A percentile compares a stretch with the other conserved stretches of the same genome.
These are phyloP conservation scores for Erythrobasidium hasegawianum DNA, from an alignment of 1,284 basidiomycete species.

Conservation along the genomic window DNA sequence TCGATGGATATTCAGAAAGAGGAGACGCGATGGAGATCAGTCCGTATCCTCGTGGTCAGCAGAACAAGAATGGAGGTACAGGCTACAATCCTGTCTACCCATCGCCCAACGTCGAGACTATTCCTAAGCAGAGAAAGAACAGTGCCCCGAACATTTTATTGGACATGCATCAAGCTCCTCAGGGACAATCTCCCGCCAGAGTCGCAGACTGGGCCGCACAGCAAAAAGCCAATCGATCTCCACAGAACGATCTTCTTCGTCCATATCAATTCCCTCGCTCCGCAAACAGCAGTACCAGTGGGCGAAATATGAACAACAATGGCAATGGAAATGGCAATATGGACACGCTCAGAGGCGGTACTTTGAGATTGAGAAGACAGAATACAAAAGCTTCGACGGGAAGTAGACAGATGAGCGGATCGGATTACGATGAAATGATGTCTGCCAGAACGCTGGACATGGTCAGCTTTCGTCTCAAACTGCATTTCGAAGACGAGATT, in stretches of 20 bases:
- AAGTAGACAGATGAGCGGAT: not conserved
- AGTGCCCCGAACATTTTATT: not conserved
- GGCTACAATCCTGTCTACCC: too few relatives aligned
- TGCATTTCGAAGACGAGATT: slow-evolving; percentile 72
- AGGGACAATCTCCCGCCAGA: slow-evolving; percentile 34
- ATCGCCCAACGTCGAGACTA: not conserved
- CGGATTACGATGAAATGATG: not conserved
- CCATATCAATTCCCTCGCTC: too few relatives aligned
- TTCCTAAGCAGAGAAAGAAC: not conserved
- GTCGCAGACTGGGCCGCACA: slow-evolving; percentile 36
- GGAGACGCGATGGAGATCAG: not conserved
- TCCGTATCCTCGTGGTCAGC: slow-evolving; percentile 9
- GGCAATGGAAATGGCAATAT: too few relatives aligned
- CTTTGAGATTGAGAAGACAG: too few relatives aligned
- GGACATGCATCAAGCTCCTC: slow-evolving; percentile 3
- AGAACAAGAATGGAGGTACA: not conserved
- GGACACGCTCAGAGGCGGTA: not conserved
- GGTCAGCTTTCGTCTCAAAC: slow-evolving; percentile 74
- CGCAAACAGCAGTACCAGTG: too few relatives aligned
- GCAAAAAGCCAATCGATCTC: not conserved
- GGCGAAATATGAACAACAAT: not conserved
- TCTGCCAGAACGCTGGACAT: slow-evolving; percentile 54
- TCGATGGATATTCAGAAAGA: slow-evolving; percentile 18
- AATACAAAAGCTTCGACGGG: too few relatives aligned
- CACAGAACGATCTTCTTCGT: too few relatives aligned